Conservation (phyloP, 169 alveolate species). For the Eimeria necatrix region DNA sequence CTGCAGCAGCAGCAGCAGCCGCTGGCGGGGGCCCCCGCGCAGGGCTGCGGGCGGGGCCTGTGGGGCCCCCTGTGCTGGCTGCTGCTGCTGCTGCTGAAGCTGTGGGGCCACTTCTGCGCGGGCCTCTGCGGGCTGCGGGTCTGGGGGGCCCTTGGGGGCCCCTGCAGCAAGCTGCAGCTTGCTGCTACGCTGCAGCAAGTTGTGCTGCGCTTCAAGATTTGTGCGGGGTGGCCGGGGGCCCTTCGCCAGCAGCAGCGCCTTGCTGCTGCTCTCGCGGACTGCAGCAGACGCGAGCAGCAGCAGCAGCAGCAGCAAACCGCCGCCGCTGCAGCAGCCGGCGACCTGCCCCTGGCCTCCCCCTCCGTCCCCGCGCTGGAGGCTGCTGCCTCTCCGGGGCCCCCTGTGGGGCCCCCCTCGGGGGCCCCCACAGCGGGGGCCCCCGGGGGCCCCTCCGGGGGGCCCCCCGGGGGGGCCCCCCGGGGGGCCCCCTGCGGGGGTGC, state of each 20-base stretch:
- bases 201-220: not conserved
- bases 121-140: conserved; percentile 11
- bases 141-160: conserved; percentile 24
- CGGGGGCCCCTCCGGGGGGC: too few species aligned
- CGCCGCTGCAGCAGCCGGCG: conserved; percentile 38
- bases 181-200: conserved; percentile 47
- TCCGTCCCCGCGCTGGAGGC: conserved; percentile 25
- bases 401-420: too few species aligned
- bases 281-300: conserved; percentile 29
- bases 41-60: not conserved
- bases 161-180: conserved; percentile 34
- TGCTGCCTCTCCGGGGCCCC: conserved; percentile 38
- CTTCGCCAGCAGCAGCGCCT: conserved; percentile 13
- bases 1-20: too few species aligned
- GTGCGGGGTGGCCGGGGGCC: conserved; percentile 62
- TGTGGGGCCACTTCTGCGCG: conserved; percentile 16
- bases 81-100: not conserved
- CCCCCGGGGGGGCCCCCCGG: too few species aligned
- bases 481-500: conserved; percentile 6
- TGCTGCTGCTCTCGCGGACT: conserved; percentile 17
- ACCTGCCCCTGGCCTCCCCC: conserved; percentile 19
- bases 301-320: conserved; percentile 66
- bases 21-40: too few species aligned
- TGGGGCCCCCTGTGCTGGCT: not conserved
- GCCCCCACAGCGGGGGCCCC: too few species aligned